Base-by-base conservation (phyloP, 1,139 yeast genomes). In the Ogataea hybrid region DNA sequence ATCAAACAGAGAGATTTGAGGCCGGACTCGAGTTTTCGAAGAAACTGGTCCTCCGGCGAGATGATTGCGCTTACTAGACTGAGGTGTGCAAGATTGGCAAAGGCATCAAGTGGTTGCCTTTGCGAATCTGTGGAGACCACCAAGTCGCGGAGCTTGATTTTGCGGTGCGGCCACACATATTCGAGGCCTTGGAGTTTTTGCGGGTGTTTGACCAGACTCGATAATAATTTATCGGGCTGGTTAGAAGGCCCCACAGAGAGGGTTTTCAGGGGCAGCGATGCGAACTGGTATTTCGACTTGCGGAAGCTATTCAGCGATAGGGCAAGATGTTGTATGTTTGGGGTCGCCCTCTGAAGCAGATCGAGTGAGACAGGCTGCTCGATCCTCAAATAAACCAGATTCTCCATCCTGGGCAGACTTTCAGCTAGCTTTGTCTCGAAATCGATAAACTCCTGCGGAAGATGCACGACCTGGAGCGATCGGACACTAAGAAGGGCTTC, bases 1-100 rank as follows among this genome's bases (percentile, higher is more conserved):
- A 47, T 32, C 5, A 56, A 36, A 25, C 50, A 54, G 10, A 56
- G 35, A 34, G 44, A 50, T 4, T 25, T 17, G 30, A 56, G 37
- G 6, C 34, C 17, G 14, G 41, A 33, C 28, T 47, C 30, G 14
- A 47, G 25, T 10, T 22, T 23, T 16, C 14, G 14, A 9, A 23
- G 28, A 15, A 32, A n/a, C 17, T 16, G 15, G 28, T 32, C 35
- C 23, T 16, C 14, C 3, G 42, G 42, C 21, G 28, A 23, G 16
- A 47, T 14, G 12, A 40, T 33, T 5, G 41, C n/a, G 22, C 43
- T 45, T 5, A 25, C 32, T 6, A 50, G 39, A 27, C 50, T 39
- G 20, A 56, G 36, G 28, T 37, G 42, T 23, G 25, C 17, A 14
- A 46, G 35, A 2, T 31, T 22, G 10, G 17, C 9, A 17, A 45